Evolutionary conservation across 176 grass and related monocot species (phyloP).

Genomic region (Carex littledalei): DNA sequence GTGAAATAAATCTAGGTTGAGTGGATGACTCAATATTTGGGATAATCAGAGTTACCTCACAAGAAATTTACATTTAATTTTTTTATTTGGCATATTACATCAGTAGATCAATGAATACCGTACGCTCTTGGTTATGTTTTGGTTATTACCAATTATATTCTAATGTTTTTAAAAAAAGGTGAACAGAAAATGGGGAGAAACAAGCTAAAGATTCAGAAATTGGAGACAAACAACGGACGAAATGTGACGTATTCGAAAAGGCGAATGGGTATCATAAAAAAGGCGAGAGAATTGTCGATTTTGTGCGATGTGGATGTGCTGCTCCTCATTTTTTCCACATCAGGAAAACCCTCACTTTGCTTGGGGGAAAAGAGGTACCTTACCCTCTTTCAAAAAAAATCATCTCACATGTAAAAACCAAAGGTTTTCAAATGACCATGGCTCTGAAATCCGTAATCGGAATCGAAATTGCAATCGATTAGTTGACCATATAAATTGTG

Average conservation of each 20-base stretch:
- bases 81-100: neutral
- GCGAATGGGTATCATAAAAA: slow-evolving; percentile 31
- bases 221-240: slow-evolving; percentile 19
- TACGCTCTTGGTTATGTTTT: neutral
- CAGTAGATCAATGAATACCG: neutral
- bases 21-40: too few species aligned
- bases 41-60: too few species aligned
- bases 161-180: neutral
- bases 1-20: too few species aligned
- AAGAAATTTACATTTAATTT: neutral
- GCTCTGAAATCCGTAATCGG: too few species aligned
- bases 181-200: slow-evolving; percentile 30
- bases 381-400: neutral
- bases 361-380: slow-evolving; percentile 29
- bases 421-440: too few species aligned
- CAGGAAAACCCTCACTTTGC: slow-evolving; percentile 32
- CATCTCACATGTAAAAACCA: neutral
- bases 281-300: slow-evolving; percentile 34
- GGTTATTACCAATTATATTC: neutral
- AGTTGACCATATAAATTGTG: too few species aligned
- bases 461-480: too few species aligned
- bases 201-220: slow-evolving; percentile 33
- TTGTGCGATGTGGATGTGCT: slow-evolving; percentile 41
- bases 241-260: slow-evolving; percentile 41
- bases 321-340: slow-evolving; percentile 34